Evolutionary conservation across 2,329 filamentous ascomycete species (phyloP), one percentile per base, ranked within the genome.

Genomic region (Plenodomus biglobosus): DNA sequence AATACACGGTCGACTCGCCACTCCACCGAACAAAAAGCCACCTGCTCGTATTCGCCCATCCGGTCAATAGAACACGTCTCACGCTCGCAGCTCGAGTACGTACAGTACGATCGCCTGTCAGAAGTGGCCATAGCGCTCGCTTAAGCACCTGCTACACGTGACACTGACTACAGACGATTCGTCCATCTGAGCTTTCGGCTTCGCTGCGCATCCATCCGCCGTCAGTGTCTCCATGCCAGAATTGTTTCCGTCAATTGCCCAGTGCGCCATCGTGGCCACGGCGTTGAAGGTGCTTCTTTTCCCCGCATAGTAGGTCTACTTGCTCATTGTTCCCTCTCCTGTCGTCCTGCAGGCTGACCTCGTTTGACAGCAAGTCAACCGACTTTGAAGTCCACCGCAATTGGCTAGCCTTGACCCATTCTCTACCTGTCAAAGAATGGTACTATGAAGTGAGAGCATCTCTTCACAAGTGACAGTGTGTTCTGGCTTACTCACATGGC

Each of bases 311-410:
- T 96, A 80, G 70, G 88, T 83, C 35, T 46, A 48, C 47, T 53
- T 46, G 22, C 49, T 42, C n/a, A 47, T 46, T 34, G 38, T 43
- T 17, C n/a, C 40, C 32, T 44, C 22, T 7, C 37, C 20, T 21
- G 19, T 46, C 22, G 32, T 40, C 36, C 18, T 50, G 48, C 38
- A 48, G 53, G 52, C 63, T 69, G 54, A 71, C 61, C 49, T 45
- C 52, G 56, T 56, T 43, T 38, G 46, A 49, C 73, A 96, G 92
- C 79, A 96, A 95, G 80, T 99, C 94, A 5, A 99, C 94, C 62
- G 94, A 99, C 73, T 99, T 99, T 66, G 94, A 99, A 74, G 94
- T 99, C 46, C 94, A 99, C 75, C 86, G 94, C 58, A 99, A 99
- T 78, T 99, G 94, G 94, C 85, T 99, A 35, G 94, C 94, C 55